A percentile compares a stretch with the other conserved stretches of the same genome.
Evolutionary conservation across 169 alveolate genomes (phyloP).

Genomic region (Babesia sp.): DNA sequence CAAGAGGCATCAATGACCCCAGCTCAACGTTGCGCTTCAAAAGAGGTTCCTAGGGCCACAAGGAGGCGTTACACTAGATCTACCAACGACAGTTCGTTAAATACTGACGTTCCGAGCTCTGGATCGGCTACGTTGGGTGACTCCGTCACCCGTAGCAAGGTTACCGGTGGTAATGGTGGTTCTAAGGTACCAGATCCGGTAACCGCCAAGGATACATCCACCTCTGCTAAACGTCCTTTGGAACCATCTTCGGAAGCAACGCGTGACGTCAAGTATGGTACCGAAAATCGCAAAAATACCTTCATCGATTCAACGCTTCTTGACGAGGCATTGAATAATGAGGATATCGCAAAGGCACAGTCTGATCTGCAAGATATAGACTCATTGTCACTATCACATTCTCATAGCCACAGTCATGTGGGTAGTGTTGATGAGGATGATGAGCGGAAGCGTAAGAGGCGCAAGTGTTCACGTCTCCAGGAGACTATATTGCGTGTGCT

Average conservation of each 20-base stretch:
- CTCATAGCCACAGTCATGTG: not conserved
- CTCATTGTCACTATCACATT: conserved; percentile 7
- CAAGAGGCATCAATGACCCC: not conserved
- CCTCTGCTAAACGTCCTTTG: not conserved
- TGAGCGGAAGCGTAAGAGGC: conserved; percentile 34
- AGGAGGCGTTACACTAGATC: not conserved
- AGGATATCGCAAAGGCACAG: conserved; percentile 34
- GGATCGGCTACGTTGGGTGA: not conserved
- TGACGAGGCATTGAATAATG: conserved; percentile 35
- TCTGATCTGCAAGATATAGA: conserved; percentile 28
- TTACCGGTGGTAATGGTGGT: not conserved
- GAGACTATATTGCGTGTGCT: conserved; percentile 48
- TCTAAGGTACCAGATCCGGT: not conserved
- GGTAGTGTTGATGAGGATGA: conserved; percentile 22
- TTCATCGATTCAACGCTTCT: conserved; percentile 22
- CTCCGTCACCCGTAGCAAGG: not conserved
- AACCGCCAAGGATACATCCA: not conserved
- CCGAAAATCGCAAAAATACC: not conserved
- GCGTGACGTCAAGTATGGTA: not conserved
- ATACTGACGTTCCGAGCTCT: not conserved
- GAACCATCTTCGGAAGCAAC: not conserved
- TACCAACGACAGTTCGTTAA: not conserved
- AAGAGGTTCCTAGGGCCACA: not conserved
- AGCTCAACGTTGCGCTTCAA: not conserved
- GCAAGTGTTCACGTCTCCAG: conserved; percentile 51